Evolutionary conservation across 1,139 yeast species (phyloP).

Genomic region (Suzukiozyma palmioleophila): DNA sequence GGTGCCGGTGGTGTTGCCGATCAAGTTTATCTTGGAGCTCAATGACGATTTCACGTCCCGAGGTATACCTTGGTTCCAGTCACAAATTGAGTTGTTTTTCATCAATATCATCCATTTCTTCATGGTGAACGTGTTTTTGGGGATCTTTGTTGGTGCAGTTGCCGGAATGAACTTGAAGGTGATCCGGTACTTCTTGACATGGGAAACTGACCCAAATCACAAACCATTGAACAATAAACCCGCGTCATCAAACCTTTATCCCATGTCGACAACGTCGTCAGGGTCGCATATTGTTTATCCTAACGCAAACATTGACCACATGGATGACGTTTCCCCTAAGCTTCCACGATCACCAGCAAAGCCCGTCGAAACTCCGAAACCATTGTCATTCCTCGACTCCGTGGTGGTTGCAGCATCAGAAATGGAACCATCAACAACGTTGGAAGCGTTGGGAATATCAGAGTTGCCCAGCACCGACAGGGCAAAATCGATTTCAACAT

Average conservation of each 20-base stretch:
- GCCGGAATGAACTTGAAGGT: constrained; percentile 9
- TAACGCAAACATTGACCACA: neutral
- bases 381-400: neutral
- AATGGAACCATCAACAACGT: neutral
- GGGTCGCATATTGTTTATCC: neutral
- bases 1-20: constrained; percentile 10
- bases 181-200: constrained; percentile 7
- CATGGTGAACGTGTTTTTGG: constrained; percentile 10
- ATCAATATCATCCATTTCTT: constrained; percentile 10
- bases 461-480: constrained; percentile 2
- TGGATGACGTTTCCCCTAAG: neutral
- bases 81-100: constrained; percentile 9
- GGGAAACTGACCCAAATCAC: neutral
- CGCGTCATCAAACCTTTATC: neutral
- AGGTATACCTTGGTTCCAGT: constrained; percentile 8
- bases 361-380: neutral
- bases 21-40: constrained; percentile 10
- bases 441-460: constrained; percentile 1
- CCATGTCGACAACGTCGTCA: neutral
- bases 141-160: constrained; percentile 9
- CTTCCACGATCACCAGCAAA: neutral
- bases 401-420: neutral
- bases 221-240: constrained; percentile 1
- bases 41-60: constrained; percentile 6
- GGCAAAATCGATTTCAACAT: constrained; percentile 2